Conservation (phyloP, 306 rosid genomes). For the Quercus agrifolia region DNA sequence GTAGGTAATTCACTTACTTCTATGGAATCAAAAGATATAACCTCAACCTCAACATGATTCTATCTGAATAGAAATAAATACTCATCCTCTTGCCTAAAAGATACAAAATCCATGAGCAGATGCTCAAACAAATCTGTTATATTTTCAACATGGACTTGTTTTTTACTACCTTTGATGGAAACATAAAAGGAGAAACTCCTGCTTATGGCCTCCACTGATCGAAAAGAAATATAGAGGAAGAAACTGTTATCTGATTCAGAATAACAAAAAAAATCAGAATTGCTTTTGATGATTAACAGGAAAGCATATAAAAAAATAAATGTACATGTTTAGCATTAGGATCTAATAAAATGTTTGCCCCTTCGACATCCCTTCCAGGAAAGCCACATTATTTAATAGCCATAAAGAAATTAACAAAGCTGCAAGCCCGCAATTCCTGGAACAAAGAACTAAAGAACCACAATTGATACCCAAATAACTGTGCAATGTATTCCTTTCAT, state of each 20-base stretch:
- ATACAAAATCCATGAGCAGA: background rate
- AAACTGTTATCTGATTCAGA: no score
- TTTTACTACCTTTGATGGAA: background rate
- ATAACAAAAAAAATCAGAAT: no score
- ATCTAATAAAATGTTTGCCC: conserved; percentile 94
- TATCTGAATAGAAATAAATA: no score
- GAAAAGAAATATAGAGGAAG: no score
- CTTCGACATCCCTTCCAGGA: conserved; percentile 87
- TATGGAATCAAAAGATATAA: no score
- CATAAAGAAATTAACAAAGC: background rate
- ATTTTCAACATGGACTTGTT: conserved; percentile 21
- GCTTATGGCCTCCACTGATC: no score
- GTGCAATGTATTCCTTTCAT: conserved; percentile 88
- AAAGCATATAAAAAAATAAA: background rate
- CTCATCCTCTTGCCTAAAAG: background rate
- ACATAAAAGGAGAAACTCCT: no score
- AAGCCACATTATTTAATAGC: background rate
- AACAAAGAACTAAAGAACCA: conserved; percentile 6
- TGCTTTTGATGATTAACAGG: no score
- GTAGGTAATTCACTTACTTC: no score
- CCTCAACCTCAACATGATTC: no score
- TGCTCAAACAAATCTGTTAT: background rate
- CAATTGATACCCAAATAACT: conserved; percentile 40
- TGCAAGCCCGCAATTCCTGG: background rate
- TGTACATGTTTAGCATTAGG: conserved; percentile 91